A percentile compares a stretch with the other conserved stretches of the same genome.
Conservation (phyloP, 169 alveolate genomes). For the Plasmodium malariae region DNA sequence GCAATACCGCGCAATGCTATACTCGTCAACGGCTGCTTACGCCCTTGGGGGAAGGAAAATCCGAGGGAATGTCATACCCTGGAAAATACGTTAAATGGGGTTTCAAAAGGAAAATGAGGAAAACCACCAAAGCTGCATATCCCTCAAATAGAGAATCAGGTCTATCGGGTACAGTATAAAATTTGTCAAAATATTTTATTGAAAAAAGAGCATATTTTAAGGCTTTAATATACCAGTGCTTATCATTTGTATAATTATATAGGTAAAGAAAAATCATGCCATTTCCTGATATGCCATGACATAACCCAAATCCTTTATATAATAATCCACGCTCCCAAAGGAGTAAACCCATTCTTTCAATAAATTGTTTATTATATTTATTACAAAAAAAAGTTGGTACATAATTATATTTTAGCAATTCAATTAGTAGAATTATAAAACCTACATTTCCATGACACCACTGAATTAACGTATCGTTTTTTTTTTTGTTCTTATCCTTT, state of each 20-base stretch:
- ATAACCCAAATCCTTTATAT: conserved; percentile 58
- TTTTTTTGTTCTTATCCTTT: conserved; percentile 9
- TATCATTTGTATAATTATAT: conserved; percentile 37
- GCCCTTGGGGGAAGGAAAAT: not conserved
- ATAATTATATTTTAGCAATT: conserved; percentile 31
- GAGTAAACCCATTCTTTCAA: conserved; percentile 53
- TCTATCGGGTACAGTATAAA: conserved; percentile 56
- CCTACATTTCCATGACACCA: conserved; percentile 75
- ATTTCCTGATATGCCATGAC: conserved; percentile 71
- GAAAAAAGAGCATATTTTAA: conserved; percentile 60
- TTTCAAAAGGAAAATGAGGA: conserved; percentile 18
- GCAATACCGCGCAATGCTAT: too few relatives aligned
- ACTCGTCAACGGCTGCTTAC: too few relatives aligned
- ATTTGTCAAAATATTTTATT: conserved; percentile 39
- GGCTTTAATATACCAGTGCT: conserved; percentile 52
- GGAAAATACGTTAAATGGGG: conserved; percentile 36
- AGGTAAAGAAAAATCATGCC: conserved; percentile 40
- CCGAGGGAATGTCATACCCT: conserved; percentile 28
- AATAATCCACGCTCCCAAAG: conserved; percentile 56
- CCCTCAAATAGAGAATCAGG: conserved; percentile 61
- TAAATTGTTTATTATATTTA: conserved; percentile 21
- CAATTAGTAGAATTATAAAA: conserved; percentile 37
- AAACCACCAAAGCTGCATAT: conserved; percentile 51
- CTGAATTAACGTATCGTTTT: conserved; percentile 46
- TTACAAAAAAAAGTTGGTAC: conserved; percentile 27